phyloP scores from a whole-genome alignment of 495 filamentous ascomycete genomes.

The Aspergillus homomorphus region DNA sequence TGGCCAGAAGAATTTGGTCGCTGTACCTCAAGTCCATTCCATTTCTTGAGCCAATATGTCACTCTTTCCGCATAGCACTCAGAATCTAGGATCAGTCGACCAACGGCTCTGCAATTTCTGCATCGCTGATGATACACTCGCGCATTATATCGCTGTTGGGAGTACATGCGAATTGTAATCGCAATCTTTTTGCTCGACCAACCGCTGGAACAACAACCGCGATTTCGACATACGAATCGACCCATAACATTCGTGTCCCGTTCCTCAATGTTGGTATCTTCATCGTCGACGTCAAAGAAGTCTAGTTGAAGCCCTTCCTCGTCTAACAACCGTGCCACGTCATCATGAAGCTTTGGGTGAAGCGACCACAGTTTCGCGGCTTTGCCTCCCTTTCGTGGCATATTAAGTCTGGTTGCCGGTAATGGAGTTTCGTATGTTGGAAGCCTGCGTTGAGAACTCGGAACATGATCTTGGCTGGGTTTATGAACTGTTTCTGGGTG shows the following conservation, averaged over 20 bases:
- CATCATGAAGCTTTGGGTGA: slow-evolving; percentile 15
- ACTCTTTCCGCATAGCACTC: slow-evolving; percentile 7
- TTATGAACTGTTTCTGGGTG: slow-evolving; percentile 11
- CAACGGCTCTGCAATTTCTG: neutral
- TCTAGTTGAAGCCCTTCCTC: slow-evolving; percentile 9
- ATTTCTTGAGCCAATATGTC: slow-evolving; percentile 39
- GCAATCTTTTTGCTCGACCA: slow-evolving; percentile 4
- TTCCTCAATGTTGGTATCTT: neutral
- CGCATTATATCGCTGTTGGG: neutral
- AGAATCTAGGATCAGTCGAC: neutral
- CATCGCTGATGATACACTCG: slow-evolving; percentile 7
- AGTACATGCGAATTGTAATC: slow-evolving; percentile 7
- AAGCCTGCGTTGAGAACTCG: slow-evolving; percentile 10
- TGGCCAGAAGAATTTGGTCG: too few relatives aligned
- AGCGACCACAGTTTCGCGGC: slow-evolving; percentile 10
- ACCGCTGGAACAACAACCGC: slow-evolving; percentile 4
- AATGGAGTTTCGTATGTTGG: slow-evolving; percentile 9
- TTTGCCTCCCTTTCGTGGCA: slow-evolving; percentile 16
- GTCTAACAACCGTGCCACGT: slow-evolving; percentile 11
- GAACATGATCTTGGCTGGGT: slow-evolving; percentile 12
- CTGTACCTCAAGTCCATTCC: slow-evolving; percentile 33
- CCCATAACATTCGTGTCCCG: slow-evolving; percentile 14
- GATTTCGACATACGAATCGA: slow-evolving; percentile 9
- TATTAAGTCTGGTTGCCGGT: slow-evolving; percentile 12
- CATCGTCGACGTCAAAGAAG: slow-evolving; percentile 9